Base-by-base conservation (phyloP, 2,329 filamentous ascomycete genomes). In the Botrytis medusae region DNA sequence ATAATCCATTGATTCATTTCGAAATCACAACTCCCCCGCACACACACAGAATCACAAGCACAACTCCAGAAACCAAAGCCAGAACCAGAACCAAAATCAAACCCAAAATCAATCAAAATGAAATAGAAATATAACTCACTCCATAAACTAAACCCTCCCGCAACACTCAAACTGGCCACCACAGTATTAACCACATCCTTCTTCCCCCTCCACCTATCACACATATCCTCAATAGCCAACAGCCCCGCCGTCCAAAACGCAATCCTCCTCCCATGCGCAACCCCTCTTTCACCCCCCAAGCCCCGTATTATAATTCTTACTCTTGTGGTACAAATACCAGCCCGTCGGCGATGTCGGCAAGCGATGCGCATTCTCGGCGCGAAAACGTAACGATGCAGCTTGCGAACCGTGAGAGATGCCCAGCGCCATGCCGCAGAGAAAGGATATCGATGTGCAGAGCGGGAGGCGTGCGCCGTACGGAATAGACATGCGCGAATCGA, bases 281-380 rank as follows among this genome's bases (percentile, higher is more conserved):
- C 0, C 94, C 96, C 79, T 97, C 94, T 70, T 89, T 89, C 29
- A 97, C 84, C 0, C 92, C 9, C 92, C 93, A 34, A 92, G 87
- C 79, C 93, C 91, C 69, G 92, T 88, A 79, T 94, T 90, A 84
- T 99, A 98, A 83, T 97, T 98, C 83, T 98, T 98, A 81, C 90
- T 93, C 84, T 98, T 98, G 85, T 98, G 95, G 83, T 99, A 99
- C n/a, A 98, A 88, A 81, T 95, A 99, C 96, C 96, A 99, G 29
- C 94, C 95, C 2, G 91, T 89, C 40, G 93, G 91, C 1, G 91
- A 91, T 5, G 89, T 90, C 32, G 96, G 96, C 75, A 98, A 90
- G 77, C 95, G 93, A 85, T 99, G 96, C 1, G 96, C 94, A 81
- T 99, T 97, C 83, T 99, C 96, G 74, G 96, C 96, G 72, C 95